Percentiles rank a stretch among this genome's conserved stretches.
Evolutionary conservation across 208 protist species (phyloP).

Genomic region (Acanthamoeba castellanii): DNA sequence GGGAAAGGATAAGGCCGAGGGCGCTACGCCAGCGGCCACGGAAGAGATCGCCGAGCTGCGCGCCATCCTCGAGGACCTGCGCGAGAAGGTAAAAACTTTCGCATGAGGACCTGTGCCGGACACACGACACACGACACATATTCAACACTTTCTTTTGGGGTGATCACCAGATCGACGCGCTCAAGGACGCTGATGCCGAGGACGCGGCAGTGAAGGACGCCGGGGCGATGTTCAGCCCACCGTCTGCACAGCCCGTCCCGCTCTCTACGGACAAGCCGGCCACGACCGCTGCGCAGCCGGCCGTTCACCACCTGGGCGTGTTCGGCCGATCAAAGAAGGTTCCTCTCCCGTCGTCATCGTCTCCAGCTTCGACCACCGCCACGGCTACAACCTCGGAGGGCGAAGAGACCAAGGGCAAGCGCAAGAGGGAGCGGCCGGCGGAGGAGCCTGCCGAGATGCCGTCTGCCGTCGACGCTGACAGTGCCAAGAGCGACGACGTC

Average conservation of each 20-base stretch:
- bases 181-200: neutral
- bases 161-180: neutral
- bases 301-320: conserved; percentile 16
- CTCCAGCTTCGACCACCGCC: neutral
- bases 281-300: neutral
- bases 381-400: neutral
- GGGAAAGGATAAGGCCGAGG: neutral
- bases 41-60: conserved; percentile 44
- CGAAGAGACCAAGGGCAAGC: conserved; percentile 43
- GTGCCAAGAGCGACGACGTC: neutral
- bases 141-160: neutral
- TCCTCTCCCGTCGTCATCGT: neutral
- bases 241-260: neutral
- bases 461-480: neutral
- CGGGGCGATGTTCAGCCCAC: conserved; percentile 4
- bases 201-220: neutral
- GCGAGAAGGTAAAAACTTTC: neutral
- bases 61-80: conserved; percentile 38
- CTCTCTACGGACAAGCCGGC: neutral
- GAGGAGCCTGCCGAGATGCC: neutral
- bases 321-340: conserved; percentile 59
- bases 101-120: neutral
- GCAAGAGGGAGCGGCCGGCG: neutral
- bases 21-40: neutral
- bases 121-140: neutral